A percentile compares a stretch with the other conserved stretches of the same genome.
These are phyloP conservation scores for Posidonia australis DNA, from an alignment of 106 monocot species.

Conservation along the genomic window DNA sequence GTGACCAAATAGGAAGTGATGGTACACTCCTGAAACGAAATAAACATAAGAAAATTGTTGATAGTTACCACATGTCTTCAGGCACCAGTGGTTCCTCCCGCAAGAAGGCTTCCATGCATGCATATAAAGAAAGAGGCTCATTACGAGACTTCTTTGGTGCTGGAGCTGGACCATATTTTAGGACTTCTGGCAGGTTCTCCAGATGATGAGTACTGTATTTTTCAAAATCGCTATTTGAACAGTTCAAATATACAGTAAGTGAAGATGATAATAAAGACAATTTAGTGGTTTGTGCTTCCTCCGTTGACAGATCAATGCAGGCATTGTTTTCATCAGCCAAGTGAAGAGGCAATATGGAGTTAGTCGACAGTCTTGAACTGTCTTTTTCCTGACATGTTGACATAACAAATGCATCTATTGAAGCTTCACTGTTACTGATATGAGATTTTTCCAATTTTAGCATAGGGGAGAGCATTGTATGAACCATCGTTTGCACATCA, in stretches of 20 bases:
- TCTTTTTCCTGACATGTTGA: slow-evolving; percentile 13
- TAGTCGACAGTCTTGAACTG: neutral
- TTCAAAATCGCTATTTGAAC: slow-evolving; percentile 54
- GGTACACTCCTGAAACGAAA: too few species aligned
- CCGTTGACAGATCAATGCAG: slow-evolving; percentile 40
- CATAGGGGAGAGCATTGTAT: slow-evolving; percentile 58
- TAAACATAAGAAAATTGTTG: neutral
- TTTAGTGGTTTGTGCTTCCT: slow-evolving; percentile 39
- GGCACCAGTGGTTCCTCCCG: slow-evolving; percentile 93
- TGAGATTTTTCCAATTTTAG: slow-evolving; percentile 27
- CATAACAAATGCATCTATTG: slow-evolving; percentile 10
- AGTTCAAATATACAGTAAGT: slow-evolving; percentile 54
- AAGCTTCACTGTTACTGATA: slow-evolving; percentile 9
- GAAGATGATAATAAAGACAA: slow-evolving; percentile 31
- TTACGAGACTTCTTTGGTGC: slow-evolving; percentile 76
- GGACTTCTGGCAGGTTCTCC: slow-evolving; percentile 83
- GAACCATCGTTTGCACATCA: slow-evolving; percentile 43
- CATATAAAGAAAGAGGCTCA: slow-evolving; percentile 87
- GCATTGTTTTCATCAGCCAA: slow-evolving; percentile 52
- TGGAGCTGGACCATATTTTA: slow-evolving; percentile 72
- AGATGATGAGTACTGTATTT: slow-evolving; percentile 46
- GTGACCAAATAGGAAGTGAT: too few species aligned
- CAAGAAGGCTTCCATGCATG: slow-evolving; percentile 97
- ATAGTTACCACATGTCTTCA: slow-evolving; percentile 97
- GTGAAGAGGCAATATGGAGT: slow-evolving; percentile 38